Base-by-base conservation (phyloP, 1,284 basidiomycete genomes). In the Rhodotorula sp. region DNA sequence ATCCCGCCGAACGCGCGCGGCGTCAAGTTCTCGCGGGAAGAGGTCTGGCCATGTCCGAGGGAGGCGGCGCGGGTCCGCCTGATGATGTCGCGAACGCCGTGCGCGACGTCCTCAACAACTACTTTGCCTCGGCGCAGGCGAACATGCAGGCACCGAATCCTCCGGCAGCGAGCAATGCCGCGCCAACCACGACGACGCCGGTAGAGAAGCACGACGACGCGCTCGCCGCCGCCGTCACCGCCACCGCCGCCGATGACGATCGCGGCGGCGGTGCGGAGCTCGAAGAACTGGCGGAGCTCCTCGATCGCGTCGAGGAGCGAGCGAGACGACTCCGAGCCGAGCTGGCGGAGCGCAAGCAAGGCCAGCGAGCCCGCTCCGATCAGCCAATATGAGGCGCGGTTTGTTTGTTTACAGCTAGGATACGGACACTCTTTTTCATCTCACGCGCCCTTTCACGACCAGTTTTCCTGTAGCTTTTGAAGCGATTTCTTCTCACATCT, bases 21-120 rank as follows among this genome's bases (percentile, higher is more conserved):
- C 48, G 58, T 7, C 62, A 58, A 48, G 45, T 15, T 10, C 61
- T 56, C 15, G 66, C 38, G 34, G 38, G 70, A 43, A 14, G 21
- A 59, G 15, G 57, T 26, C 3, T 14, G 8, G n/a, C 38, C 0
- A 49, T 34, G 3, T n/a, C 52, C 16, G 55, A 10, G 12, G 23
- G 21, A 49, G 66, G n/a, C 43, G 52, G 31, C 1, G 62, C 48
- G 52, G 43, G 63, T 65, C 72, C 73, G 15, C 77, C 79, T 18
- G 72, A 80, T 34, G 72, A 78, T 28, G 78, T 81, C 45, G 80
- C 80, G 26, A 64, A 47, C 31, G 80, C 80, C 18, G 80, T 81
- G 1, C 45, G 78, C 2, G 80, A 79, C 31, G 80, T 80, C 49
- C 58, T 81, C 65, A 74, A 79, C 62, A 77, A 77, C 34, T 77